Evolutionary conservation across 225 moss, liverwort and hornwort genomes (phyloP).

Genomic region (Sphagnum contortum): DNA sequence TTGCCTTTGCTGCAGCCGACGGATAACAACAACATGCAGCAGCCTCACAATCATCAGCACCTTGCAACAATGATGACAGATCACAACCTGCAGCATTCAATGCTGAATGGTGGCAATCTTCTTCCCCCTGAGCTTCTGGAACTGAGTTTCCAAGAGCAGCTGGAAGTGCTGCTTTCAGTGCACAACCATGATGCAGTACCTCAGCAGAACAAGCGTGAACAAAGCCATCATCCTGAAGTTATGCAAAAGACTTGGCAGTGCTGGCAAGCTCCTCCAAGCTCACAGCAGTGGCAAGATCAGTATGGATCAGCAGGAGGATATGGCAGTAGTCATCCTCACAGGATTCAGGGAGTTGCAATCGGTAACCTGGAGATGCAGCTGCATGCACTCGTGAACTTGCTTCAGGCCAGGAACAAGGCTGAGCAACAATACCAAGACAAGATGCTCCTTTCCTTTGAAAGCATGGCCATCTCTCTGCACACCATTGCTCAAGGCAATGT

Average conservation of each 20-base stretch:
- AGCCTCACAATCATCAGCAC: background rate
- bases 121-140: background rate
- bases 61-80: background rate
- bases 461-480: conserved; percentile 13
- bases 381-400: conserved; percentile 11
- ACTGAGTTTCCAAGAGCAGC: conserved; percentile 6
- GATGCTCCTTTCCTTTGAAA: conserved; percentile 11
- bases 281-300: background rate
- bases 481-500: conserved; percentile 12
- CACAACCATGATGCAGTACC: background rate
- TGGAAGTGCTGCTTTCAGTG: conserved; percentile 8
- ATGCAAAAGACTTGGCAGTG: too few relatives aligned
- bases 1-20: conserved; percentile 21
- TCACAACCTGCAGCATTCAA: background rate
- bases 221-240: background rate
- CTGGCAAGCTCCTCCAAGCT: background rate
- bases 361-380: conserved; percentile 20
- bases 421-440: conserved; percentile 17
- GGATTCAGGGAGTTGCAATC: conserved; percentile 2
- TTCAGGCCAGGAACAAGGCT: conserved; percentile 5
- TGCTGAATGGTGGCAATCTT: background rate
- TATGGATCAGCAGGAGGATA: background rate
- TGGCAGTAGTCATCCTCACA: background rate
- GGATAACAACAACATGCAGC: conserved; percentile 4
- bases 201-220: background rate